These are phyloP conservation scores for Suhomyces panamericanus DNA, from an alignment of 1,139 yeast species.

Conservation along the genomic window DNA sequence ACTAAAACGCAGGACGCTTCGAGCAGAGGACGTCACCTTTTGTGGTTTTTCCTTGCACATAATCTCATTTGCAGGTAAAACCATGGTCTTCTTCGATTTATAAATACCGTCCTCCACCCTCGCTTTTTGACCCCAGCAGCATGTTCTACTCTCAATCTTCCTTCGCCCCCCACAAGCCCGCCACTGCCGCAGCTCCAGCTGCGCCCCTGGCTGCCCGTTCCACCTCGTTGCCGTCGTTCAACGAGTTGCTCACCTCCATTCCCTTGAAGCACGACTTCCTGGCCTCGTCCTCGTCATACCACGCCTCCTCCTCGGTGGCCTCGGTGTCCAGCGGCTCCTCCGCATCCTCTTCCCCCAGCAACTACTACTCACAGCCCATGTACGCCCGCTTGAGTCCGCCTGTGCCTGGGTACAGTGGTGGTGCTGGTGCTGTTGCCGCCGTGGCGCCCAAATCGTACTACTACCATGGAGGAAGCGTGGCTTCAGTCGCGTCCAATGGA, in stretches of 20 bases:
- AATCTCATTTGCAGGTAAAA: slow-evolving; percentile 9
- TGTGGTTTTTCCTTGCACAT: slow-evolving; percentile 6
- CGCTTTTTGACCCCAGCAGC: neutral
- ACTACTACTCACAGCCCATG: slow-evolving; percentile 9
- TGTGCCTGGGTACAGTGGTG: neutral
- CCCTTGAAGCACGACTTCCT: slow-evolving; percentile 32
- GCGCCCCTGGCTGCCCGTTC: slow-evolving; percentile 2
- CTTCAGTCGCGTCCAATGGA: too few species aligned
- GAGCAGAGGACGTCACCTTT: slow-evolving; percentile 3
- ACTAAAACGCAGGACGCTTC: slow-evolving; percentile 6
- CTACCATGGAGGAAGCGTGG: slow-evolving; percentile 9
- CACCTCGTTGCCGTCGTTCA: slow-evolving; percentile 35
- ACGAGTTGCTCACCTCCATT: slow-evolving; percentile 38
- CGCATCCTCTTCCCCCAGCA: slow-evolving; percentile 7
- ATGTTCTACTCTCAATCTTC: slow-evolving; percentile 9
- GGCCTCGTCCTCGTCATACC: neutral
- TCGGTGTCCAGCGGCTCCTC: slow-evolving; percentile 7
- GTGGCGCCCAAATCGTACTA: slow-evolving; percentile 1
- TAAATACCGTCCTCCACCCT: slow-evolving; percentile 2
- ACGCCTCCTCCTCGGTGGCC: slow-evolving; percentile 6
- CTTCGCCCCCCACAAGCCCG: neutral
- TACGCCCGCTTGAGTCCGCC: slow-evolving; percentile 1
- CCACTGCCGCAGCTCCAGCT: neutral
- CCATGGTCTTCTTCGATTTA: slow-evolving; percentile 5
- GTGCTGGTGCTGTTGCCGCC: neutral